Base-by-base conservation (phyloP, 768 basidiomycete genomes). In the Leccinum longicurvipes region DNA sequence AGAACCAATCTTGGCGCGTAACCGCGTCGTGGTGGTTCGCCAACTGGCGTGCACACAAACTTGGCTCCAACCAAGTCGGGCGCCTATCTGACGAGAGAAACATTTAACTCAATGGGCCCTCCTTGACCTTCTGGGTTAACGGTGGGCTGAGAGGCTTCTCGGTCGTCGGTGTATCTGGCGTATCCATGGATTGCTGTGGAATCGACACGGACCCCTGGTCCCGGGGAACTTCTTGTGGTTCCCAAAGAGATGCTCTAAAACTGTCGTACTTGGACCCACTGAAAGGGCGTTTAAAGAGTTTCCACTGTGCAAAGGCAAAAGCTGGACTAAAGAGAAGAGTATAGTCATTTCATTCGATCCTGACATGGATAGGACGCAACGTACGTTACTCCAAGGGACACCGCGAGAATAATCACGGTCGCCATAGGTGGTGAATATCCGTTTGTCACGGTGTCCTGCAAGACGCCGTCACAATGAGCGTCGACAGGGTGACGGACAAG, bases 331-430 rank as follows among this genome's bases (percentile, higher is more conserved):
- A 54, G 11, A 50, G 24, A 31, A 10, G 28, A 25, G 15, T 45
- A 36, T 36, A 21, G 15, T 50, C 14, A 21, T 41, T 39, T 24
- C 17, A 45, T 47, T 3, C 14, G 19, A 41, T 29, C 12, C 15
- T 23, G 11, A 41, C 19, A 29, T 9, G 24, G 23, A 24, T 28
- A 50, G 7, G 24, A n/a, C 15, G 39, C 19, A 15, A 76, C 84
- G 56, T 66, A 87, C 85, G 76, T 83, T 15, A 83, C 62, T 15
- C 61, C 81, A 34, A 88, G 61, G 3, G 86, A 87, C 17, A 74
- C 73, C 14, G 72, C 79, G 19, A 87, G 53, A 34, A 82, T 68
- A 52, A 86, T 73, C 51, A 79, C 73, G 1, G 83, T 83, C 14
- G 71, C 66, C 31, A 76, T 58, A 2, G 79, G 72, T 28, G 86